A percentile compares a stretch with the other conserved stretches of the same genome.
phyloP scores from a whole-genome alignment of 148 eudicot genomes.

The Rhododendron ovatum region DNA sequence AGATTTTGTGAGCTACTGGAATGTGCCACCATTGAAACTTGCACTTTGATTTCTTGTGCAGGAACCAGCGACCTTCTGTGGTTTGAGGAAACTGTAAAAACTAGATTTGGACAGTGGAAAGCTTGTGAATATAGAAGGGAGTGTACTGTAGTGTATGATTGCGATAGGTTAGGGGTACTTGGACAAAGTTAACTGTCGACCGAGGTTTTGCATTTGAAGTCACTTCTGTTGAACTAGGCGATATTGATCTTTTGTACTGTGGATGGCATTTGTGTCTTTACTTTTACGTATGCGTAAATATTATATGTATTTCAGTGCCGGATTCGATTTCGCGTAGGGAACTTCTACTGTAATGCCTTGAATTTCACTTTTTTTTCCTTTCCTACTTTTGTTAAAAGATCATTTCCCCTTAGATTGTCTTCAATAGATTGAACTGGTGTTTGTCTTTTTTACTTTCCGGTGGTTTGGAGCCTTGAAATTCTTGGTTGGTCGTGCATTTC shows the following conservation, averaged over 20 bases:
- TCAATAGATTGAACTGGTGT: not conserved
- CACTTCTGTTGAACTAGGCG: constrained; percentile 3
- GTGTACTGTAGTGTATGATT: constrained; percentile 20
- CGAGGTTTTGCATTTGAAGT: not conserved
- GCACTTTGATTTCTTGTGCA: constrained; percentile 1
- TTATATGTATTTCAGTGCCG: not conserved
- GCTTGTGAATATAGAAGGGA: constrained; percentile 26
- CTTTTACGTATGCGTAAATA: not conserved
- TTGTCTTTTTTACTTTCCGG: not conserved
- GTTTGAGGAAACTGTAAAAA: not conserved
- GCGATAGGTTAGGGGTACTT: constrained; percentile 17
- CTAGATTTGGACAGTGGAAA: constrained; percentile 13
- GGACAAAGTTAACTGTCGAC: constrained; percentile 13
- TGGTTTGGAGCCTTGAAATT: not conserved
- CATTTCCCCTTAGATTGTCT: not conserved
- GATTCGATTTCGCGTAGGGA: not conserved
- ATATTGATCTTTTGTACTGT: constrained; percentile 9
- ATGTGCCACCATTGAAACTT: not conserved
- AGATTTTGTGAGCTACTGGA: not conserved
- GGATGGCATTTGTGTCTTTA: not conserved
- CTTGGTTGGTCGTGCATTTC: not conserved
- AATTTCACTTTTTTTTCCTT: not conserved
- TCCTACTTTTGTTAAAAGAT: not conserved
- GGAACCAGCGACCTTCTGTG: constrained; percentile 8
- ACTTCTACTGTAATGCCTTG: not conserved